phyloP scores from a whole-genome alignment of 176 grass and related monocot genomes.

The Oryza brachyantha region DNA sequence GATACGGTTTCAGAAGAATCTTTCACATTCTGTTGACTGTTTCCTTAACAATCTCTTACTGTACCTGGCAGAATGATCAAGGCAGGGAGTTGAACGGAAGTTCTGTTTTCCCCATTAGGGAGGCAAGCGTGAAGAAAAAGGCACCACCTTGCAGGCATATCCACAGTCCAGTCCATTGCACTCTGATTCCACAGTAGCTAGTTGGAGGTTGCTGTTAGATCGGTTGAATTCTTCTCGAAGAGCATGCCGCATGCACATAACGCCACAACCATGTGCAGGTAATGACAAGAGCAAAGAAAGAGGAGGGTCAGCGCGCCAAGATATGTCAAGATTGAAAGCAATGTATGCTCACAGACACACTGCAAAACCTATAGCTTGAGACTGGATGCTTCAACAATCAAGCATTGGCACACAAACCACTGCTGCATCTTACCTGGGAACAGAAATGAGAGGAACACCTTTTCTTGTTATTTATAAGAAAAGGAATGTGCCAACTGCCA shows the following conservation, averaged over 20 bases:
- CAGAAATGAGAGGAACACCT: conserved; percentile 23
- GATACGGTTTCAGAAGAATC: conserved; percentile 5
- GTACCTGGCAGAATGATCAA: conserved; percentile 7
- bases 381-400: not conserved
- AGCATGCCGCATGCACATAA: not conserved
- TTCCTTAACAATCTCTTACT: conserved; percentile 17
- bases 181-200: conserved; percentile 7
- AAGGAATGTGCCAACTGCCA: conserved; percentile 17
- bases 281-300: not conserved
- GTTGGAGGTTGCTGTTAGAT: conserved; percentile 30
- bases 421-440: conserved; percentile 42
- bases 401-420: conserved; percentile 7
- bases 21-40: not conserved
- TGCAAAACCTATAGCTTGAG: conserved; percentile 16
- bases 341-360: not conserved
- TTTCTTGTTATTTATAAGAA: not conserved
- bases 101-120: conserved; percentile 23
- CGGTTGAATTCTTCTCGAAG: conserved; percentile 31
- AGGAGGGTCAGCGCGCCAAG: conserved; percentile 25
- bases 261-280: not conserved
- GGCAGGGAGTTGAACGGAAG: conserved; percentile 5
- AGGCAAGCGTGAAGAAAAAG: conserved; percentile 32
- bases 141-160: conserved; percentile 24
- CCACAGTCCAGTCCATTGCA: conserved; percentile 22
- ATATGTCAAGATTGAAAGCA: conserved; percentile 36